These are phyloP conservation scores for Cardamine resedifolia DNA, from an alignment of 345 rosid genomes.

Conservation along the genomic window DNA sequence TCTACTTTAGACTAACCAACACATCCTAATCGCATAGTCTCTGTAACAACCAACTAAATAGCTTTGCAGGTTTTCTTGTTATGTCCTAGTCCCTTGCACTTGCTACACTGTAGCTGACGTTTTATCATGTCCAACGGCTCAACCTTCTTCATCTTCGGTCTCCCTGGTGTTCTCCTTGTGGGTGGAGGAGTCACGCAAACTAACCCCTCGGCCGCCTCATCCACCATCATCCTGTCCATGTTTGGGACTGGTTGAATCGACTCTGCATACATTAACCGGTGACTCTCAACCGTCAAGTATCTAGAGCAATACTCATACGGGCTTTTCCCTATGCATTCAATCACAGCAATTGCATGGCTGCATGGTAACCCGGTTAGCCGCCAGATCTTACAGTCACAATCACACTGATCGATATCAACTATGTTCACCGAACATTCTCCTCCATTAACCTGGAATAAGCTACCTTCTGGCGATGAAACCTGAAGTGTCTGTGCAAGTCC, in stretches of 20 bases:
- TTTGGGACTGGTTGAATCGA: constrained; percentile 86
- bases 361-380: constrained; percentile 74
- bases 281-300: constrained; percentile 59
- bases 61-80: constrained; percentile 91
- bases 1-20: constrained; percentile 34
- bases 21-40: constrained; percentile 15
- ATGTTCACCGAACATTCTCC: constrained; percentile 49
- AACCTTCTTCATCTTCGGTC: constrained; percentile 68
- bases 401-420: constrained; percentile 68
- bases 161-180: constrained; percentile 74
- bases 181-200: constrained; percentile 88
- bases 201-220: constrained; percentile 42
- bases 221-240: constrained; percentile 53
- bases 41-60: constrained; percentile 27
- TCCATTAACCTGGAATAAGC: constrained; percentile 67
- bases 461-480: constrained; percentile 51
- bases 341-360: constrained; percentile 77
- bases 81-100: constrained; percentile 96
- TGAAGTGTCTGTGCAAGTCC: constrained; percentile 48
- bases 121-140: constrained; percentile 65
- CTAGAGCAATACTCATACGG: constrained; percentile 77
- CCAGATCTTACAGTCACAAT: constrained; percentile 86
- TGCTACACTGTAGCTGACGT: constrained; percentile 94
- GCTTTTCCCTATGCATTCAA: constrained; percentile 54
- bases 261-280: constrained; percentile 56